A percentile compares a stretch with the other conserved stretches of the same genome.
phyloP scores from a whole-genome alignment of 2,329 filamentous ascomycete genomes.

The Bipolaris bicolor region DNA sequence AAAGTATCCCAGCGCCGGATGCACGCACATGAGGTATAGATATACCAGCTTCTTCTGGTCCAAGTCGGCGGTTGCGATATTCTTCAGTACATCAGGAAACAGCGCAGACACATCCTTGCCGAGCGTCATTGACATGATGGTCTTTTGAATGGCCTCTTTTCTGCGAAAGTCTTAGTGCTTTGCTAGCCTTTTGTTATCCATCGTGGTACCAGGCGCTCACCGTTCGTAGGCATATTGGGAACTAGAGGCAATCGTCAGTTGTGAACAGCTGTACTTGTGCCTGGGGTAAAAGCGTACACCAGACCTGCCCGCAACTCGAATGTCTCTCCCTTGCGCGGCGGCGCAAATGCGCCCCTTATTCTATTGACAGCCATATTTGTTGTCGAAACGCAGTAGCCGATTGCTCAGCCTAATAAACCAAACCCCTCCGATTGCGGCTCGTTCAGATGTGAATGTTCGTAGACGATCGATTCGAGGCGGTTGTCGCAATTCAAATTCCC shows the following conservation, averaged over 20 bases:
- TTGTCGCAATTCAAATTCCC: conserved; percentile 8
- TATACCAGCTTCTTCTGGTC: conserved; percentile 99
- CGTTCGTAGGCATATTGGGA: conserved; percentile 99
- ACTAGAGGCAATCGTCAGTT: conserved; percentile 56
- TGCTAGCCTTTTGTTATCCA: neutral
- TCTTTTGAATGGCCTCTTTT: conserved; percentile 99
- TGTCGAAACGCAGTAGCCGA: conserved; percentile 38
- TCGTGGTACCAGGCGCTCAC: conserved; percentile 46
- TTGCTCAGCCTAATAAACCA: conserved; percentile 26
- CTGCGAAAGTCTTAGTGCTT: conserved; percentile 54
- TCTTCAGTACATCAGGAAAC: conserved; percentile 97
- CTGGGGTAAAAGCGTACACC: conserved; percentile 57
- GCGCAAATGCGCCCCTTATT: conserved; percentile 90
- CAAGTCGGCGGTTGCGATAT: conserved; percentile 91
- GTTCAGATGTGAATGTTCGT: conserved; percentile 5
- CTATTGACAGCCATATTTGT: conserved; percentile 88
- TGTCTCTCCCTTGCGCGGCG: conserved; percentile 94
- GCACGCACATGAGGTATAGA: conserved; percentile 84
- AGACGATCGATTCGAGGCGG: conserved; percentile 2
- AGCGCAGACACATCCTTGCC: conserved; percentile 97
- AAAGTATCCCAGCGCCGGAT: neutral
- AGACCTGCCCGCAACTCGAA: conserved; percentile 95
- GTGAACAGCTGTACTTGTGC: conserved; percentile 17
- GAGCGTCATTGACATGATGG: conserved; percentile 99
- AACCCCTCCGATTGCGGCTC: conserved; percentile 43